Conservation (phyloP, 2,329 filamentous ascomycete species). For the Didymella lethalis region DNA sequence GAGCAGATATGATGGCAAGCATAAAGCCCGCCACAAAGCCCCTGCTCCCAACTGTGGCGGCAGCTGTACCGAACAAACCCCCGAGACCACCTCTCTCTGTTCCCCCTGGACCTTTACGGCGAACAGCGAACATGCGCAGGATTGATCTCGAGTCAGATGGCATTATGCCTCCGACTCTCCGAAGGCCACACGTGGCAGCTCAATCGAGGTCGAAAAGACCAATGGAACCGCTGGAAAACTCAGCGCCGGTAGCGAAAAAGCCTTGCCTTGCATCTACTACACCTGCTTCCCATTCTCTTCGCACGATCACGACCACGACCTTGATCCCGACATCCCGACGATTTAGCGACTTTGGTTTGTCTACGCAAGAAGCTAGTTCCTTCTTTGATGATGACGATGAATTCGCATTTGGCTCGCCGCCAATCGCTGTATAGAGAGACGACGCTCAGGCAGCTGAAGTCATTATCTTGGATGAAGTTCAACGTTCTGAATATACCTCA, state of each 20-base stretch:
- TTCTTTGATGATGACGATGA: slow-evolving; percentile 43
- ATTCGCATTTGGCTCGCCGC: slow-evolving; percentile 32
- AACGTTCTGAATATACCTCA: slow-evolving; percentile 18
- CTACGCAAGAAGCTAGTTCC: slow-evolving; percentile 38
- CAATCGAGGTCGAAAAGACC: slow-evolving; percentile 3
- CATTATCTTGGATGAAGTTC: not conserved
- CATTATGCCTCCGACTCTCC: not conserved
- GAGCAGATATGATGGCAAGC: not conserved
- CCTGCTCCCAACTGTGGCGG: not conserved
- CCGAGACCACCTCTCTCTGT: slow-evolving; percentile 5
- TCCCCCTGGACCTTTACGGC: slow-evolving; percentile 9
- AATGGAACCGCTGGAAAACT: slow-evolving; percentile 15
- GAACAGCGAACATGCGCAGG: slow-evolving; percentile 16
- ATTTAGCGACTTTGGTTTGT: slow-evolving; percentile 33
- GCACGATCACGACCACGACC: not conserved
- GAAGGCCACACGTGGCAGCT: not conserved
- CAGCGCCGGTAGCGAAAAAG: slow-evolving; percentile 5
- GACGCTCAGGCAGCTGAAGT: not conserved
- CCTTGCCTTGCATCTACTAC: not conserved
- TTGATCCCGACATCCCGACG: not conserved
- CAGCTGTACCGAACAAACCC: not conserved
- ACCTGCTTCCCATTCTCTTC: not conserved
- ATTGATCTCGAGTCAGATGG: not conserved
- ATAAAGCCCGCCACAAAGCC: not conserved
- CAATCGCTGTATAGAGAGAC: slow-evolving; percentile 26